These are phyloP conservation scores for Exophiala sp. DNA, from an alignment of 2,329 filamentous ascomycete genomes.

Conservation along the genomic window DNA sequence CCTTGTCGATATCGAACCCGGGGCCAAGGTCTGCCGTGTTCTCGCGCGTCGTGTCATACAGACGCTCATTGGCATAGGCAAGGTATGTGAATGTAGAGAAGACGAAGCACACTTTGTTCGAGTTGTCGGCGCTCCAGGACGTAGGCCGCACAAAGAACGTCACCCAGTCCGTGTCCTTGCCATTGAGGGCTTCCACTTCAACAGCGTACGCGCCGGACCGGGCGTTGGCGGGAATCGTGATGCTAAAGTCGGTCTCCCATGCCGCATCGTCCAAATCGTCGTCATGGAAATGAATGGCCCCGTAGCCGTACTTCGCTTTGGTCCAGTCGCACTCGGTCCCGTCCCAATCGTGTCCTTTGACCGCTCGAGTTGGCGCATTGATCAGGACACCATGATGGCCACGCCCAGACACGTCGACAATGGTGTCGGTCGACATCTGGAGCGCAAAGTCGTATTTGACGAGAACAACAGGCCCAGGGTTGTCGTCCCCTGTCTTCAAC, in stretches of 20 bases:
- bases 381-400: constrained; percentile 30
- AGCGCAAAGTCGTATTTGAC: constrained; percentile 15
- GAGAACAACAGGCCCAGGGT: neutral
- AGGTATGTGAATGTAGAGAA: constrained; percentile 37
- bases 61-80: constrained; percentile 38
- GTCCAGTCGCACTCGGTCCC: constrained; percentile 33
- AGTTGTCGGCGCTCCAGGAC: constrained; percentile 20
- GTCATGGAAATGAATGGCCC: constrained; percentile 39
- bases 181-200: constrained; percentile 24
- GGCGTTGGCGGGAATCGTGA: constrained; percentile 27
- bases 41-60: constrained; percentile 31
- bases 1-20: constrained; percentile 11
- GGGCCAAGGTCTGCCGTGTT: constrained; percentile 23
- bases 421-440: constrained; percentile 20
- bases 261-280: constrained; percentile 37
- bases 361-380: constrained; percentile 34
- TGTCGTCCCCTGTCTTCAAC: neutral
- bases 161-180: constrained; percentile 30
- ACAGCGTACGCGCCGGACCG: constrained; percentile 32
- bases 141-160: constrained; percentile 33
- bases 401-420: constrained; percentile 30
- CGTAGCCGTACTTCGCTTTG: constrained; percentile 33
- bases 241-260: constrained; percentile 33
- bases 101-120: constrained; percentile 30
- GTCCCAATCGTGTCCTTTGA: constrained; percentile 35